Conservation (phyloP, 129 eudicot genomes). For the Daucus carota region DNA sequence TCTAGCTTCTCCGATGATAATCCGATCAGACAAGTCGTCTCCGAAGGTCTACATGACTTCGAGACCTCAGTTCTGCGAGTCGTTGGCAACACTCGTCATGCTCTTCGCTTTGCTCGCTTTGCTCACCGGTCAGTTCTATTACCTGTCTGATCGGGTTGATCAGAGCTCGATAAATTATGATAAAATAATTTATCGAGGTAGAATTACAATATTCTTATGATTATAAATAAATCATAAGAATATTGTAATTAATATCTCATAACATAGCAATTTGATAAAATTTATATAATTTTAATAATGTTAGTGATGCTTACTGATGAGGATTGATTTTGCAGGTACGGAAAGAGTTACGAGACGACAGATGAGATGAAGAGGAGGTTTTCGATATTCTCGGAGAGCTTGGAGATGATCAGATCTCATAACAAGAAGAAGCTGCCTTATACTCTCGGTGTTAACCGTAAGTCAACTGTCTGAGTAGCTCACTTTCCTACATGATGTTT, state of each 20-base stretch:
- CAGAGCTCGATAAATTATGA: no score
- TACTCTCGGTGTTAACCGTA: slow-evolving; percentile 80
- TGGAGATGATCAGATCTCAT: slow-evolving; percentile 73
- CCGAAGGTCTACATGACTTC: slow-evolving; percentile 52
- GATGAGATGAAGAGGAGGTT: slow-evolving; percentile 70
- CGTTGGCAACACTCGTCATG: slow-evolving; percentile 64
- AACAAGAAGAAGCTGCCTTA: slow-evolving; percentile 62
- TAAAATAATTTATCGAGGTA: no score
- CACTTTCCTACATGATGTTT: neutral
- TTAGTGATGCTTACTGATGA: neutral
- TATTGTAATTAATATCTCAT: neutral
- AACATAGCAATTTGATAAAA: no score
- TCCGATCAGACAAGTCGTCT: slow-evolving; percentile 79
- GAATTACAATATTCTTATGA: no score
- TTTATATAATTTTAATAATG: no score
- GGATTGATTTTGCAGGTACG: slow-evolving; percentile 35
- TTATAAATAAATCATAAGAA: no score
- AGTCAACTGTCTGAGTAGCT: neutral
- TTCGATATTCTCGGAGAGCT: slow-evolving; percentile 51
- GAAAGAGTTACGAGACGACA: slow-evolving; percentile 60
- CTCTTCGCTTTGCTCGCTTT: slow-evolving; percentile 85
- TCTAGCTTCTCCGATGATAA: slow-evolving; percentile 49
- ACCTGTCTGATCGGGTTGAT: no score
- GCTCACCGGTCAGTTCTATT: slow-evolving; percentile 51
- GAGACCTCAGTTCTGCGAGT: slow-evolving; percentile 39